Evolutionary conservation across 306 rosid genomes (phyloP), one percentile per base, ranked within the genome.

Genomic region (Ormosia semicastrata): DNA sequence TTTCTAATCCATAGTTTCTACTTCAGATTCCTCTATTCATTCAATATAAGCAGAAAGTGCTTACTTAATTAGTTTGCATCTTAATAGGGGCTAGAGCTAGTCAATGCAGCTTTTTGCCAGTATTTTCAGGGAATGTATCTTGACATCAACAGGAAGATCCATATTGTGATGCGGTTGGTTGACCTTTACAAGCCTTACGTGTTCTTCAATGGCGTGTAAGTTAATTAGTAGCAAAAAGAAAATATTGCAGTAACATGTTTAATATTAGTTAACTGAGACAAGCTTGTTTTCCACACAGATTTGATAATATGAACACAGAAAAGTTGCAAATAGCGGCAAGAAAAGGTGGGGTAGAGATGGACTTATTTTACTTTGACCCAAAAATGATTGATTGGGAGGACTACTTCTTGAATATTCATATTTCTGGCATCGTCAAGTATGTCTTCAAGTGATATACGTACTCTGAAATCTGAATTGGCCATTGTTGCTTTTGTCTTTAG

Each of bases 131-230:
- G 88, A 18, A 86, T 0, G 1, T 92, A 57, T 69, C 34, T 82
- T 24, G 73, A 86, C 37, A 73, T 87, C 7, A 84, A n/a, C 10
- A 82, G 93, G 73, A 94, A 92, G 85, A 83, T 94, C 40, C 56
- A 83, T 8, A 85, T 77, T 52, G 89, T 87, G 65, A 84, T 87
- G 94, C 88, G 94, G 7, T 69, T 94, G 84, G 90, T 83, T 66
- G 93, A 94, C 0, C 91, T 94, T 2, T 94, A 92, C 83, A 86
- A 49, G 40, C 97, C 98, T 6, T 94, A 92, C 81, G 41, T 89
- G 76, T 90, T 94, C 88, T 94, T 92, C 89, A 82, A 69, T 52
- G 94, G 92, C 65, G 64, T 85, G 97, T 94, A 88, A 71, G 98
- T 85, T 18, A 50, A 36, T 54, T 39, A 3, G 5, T 52, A 54